Conservation (phyloP, 441 rosid genomes). For the Syzygium syzygioides region DNA sequence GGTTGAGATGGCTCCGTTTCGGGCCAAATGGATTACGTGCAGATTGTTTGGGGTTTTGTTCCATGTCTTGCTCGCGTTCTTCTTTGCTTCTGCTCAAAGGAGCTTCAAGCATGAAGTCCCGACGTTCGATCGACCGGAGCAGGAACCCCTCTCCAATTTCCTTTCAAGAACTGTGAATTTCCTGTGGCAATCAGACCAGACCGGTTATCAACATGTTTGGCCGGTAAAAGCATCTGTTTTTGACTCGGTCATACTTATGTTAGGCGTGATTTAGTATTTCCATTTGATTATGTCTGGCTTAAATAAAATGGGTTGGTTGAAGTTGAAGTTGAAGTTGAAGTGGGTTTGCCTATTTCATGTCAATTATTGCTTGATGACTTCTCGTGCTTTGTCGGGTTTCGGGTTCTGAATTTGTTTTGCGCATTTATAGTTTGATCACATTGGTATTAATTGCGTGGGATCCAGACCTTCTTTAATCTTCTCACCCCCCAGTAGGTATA, state of each 20-base stretch:
- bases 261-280: background rate
- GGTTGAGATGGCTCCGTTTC: background rate
- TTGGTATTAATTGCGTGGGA: background rate
- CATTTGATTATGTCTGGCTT: background rate
- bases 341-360: background rate
- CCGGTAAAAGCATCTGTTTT: background rate
- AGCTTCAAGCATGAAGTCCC: background rate
- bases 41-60: background rate
- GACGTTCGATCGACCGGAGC: background rate
- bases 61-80: background rate
- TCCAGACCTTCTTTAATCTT: background rate
- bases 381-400: background rate
- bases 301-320: background rate
- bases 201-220: background rate
- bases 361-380: background rate
- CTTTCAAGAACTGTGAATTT: background rate
- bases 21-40: background rate
- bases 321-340: background rate
- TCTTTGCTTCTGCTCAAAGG: background rate
- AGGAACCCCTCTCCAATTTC: background rate
- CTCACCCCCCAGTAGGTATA: background rate
- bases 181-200: background rate
- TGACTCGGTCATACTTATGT: background rate
- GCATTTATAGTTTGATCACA: background rate
- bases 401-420: background rate